Evolutionary conservation across 345 rosid genomes (phyloP), one percentile per base, ranked within the genome.

Genomic region (Gossypium rotundifolium): DNA sequence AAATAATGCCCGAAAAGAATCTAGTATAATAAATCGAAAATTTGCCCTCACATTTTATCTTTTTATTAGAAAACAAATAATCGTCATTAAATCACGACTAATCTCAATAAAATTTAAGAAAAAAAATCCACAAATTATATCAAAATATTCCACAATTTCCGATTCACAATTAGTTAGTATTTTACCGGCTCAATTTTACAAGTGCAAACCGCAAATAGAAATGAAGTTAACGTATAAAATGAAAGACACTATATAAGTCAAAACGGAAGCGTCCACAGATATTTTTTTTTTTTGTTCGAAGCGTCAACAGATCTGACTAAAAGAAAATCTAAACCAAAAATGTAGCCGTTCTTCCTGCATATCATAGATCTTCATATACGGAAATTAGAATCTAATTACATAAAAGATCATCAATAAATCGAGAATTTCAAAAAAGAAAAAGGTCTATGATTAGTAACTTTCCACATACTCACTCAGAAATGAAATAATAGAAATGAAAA

Each of bases 251-350:
- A 16, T 6, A 11, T 12, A 27, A 69, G 59, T 51, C 59, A 51
- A 69, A 46, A 27, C 59, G 2, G 20, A 69, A 69, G n/a, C 58
- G 59, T 51, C 46, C 29, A 51, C 45, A 51, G 58, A 69, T 69
- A 0, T 5, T 5, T 33, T 33, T 5, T 33, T 33, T 33, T 33
- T 33, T 33, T 5, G 40, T 33, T 33, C 1, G 20, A 69, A 51
- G n/a, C 44, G 59, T 51, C 46, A 69, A 51, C 59, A 51, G 58
- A 69, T 69, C 73, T 51, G 42, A 27, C 73, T 51, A 27, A 17
- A 51, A 10, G 59, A 72, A 42, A 20, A 57, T 44, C 22, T 45
- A 40, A 59, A 29, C 60, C 29, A 27, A 59, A 58, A 7, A 44
- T 42, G 8, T 16, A 72, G 6, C 67, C 46, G 23, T 59, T 23